Percentiles rank a stretch among this genome's conserved stretches.
These are phyloP conservation scores for Aspergillus aculeatinus DNA, from an alignment of 2,329 filamentous ascomycete species.

Conservation along the genomic window DNA sequence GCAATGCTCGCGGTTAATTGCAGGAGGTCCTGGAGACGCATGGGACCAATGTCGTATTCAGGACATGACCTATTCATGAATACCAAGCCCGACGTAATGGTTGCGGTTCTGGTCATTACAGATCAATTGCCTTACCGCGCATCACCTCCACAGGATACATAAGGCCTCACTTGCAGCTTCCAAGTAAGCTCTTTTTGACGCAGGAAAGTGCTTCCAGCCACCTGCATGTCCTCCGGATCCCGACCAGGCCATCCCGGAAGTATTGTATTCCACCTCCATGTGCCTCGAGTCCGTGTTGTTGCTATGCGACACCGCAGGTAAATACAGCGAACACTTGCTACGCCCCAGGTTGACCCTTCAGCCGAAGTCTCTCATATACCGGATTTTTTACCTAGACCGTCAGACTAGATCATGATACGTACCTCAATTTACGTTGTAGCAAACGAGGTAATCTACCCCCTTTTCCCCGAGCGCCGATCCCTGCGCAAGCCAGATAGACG, in stretches of 20 bases:
- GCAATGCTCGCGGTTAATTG: background rate
- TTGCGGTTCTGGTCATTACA: background rate
- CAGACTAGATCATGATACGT: background rate
- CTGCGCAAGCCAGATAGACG: constrained; percentile 1
- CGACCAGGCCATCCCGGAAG: background rate
- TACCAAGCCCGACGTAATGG: background rate
- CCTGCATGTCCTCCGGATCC: background rate
- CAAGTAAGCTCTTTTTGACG: background rate
- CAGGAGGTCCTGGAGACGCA: background rate
- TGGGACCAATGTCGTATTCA: background rate
- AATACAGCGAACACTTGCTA: background rate
- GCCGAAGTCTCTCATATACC: background rate
- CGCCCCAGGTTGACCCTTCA: background rate
- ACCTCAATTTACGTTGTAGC: background rate
- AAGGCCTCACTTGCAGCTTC: background rate
- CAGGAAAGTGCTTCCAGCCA: background rate
- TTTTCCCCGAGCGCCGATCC: constrained; percentile 9
- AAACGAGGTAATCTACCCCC: background rate
- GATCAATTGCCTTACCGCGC: background rate
- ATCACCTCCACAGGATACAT: background rate
- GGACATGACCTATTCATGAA: background rate
- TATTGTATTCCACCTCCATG: background rate
- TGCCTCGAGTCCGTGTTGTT: background rate
- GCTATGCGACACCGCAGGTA: background rate
- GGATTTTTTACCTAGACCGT: background rate